Evolutionary conservation across 257 asterid species (phyloP).

Genomic region (Salvia rosmarinus): DNA sequence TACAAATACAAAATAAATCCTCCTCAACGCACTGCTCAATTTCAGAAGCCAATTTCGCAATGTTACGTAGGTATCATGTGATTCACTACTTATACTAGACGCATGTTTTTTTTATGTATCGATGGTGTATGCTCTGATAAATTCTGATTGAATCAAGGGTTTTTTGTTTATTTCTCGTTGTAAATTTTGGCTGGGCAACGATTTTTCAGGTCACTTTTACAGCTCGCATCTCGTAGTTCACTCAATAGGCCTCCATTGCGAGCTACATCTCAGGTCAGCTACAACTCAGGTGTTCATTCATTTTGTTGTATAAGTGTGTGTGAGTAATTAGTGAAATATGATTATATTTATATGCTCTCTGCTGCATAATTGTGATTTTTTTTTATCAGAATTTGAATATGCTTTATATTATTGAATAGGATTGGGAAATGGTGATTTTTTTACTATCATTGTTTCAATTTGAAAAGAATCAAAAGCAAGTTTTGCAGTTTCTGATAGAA

Average conservation of each 20-base stretch:
- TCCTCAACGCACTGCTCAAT: slow-evolving; percentile 29
- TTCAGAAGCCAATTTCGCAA: slow-evolving; percentile 35
- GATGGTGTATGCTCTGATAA: slow-evolving; percentile 1
- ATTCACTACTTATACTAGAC: neutral
- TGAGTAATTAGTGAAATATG: slow-evolving; percentile 12
- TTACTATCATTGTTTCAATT: neutral
- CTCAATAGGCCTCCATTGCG: slow-evolving; percentile 53
- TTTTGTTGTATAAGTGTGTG: neutral
- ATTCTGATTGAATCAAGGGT: slow-evolving; percentile 36
- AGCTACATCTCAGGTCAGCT: slow-evolving; percentile 74
- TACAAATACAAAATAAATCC: slow-evolving; percentile 26
- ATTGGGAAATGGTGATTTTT: slow-evolving; percentile 21
- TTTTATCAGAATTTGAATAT: neutral
- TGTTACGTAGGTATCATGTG: slow-evolving; percentile 51
- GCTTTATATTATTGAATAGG: slow-evolving; percentile 30
- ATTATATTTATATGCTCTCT: neutral
- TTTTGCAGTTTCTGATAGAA: neutral
- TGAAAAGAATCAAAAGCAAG: neutral
- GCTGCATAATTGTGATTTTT: slow-evolving; percentile 21
- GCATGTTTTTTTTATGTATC: neutral
- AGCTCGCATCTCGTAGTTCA: slow-evolving; percentile 61
- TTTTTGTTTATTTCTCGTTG: slow-evolving; percentile 6
- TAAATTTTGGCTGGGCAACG: slow-evolving; percentile 1
- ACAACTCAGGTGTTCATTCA: slow-evolving; percentile 60
- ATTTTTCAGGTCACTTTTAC: slow-evolving; percentile 68